Percentiles rank a stretch among this genome's conserved stretches.
phyloP scores from a whole-genome alignment of 441 rosid species.

The Populus hybrid region DNA sequence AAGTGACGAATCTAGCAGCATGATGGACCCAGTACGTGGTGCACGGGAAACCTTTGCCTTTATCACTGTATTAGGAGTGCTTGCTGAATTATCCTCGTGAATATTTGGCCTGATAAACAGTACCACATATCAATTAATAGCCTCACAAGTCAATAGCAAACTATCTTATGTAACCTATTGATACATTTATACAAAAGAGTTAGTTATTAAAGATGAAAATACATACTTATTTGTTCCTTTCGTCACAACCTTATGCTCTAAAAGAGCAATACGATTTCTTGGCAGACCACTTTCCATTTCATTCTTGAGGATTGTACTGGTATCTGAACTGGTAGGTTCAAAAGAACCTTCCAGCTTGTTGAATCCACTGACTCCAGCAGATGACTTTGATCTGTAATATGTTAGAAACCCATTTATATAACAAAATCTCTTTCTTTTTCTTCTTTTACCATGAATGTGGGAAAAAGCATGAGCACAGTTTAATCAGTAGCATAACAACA shows the following conservation, averaged over 20 bases:
- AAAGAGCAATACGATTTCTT: too few relatives aligned
- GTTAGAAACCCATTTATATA: too few relatives aligned
- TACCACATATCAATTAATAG: constrained; percentile 19
- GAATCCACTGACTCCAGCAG: too few relatives aligned
- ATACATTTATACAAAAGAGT: constrained; percentile 1
- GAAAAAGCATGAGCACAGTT: too few relatives aligned
- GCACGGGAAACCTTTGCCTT: constrained; percentile 73
- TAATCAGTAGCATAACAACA: too few relatives aligned
- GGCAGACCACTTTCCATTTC: too few relatives aligned
- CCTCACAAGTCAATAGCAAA: neutral
- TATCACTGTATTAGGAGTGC: constrained; percentile 45
- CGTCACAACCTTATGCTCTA: constrained; percentile 14
- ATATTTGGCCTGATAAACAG: constrained; percentile 48
- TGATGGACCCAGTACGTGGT: constrained; percentile 62
- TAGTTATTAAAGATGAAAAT: constrained; percentile 12
- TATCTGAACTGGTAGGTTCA: too few relatives aligned
- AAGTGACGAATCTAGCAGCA: constrained; percentile 64
- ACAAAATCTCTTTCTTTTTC: too few relatives aligned
- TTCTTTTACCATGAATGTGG: too few relatives aligned
- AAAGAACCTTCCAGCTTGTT: too few relatives aligned
- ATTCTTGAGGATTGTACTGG: too few relatives aligned
- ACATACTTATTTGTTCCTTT: constrained; percentile 64
- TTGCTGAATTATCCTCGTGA: constrained; percentile 50
- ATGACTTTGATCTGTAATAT: too few relatives aligned
- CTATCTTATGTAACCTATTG: neutral